Evolutionary conservation across 345 rosid species (phyloP), one percentile per base, ranked within the genome.

Genomic region (Dipteronia dyeriana): DNA sequence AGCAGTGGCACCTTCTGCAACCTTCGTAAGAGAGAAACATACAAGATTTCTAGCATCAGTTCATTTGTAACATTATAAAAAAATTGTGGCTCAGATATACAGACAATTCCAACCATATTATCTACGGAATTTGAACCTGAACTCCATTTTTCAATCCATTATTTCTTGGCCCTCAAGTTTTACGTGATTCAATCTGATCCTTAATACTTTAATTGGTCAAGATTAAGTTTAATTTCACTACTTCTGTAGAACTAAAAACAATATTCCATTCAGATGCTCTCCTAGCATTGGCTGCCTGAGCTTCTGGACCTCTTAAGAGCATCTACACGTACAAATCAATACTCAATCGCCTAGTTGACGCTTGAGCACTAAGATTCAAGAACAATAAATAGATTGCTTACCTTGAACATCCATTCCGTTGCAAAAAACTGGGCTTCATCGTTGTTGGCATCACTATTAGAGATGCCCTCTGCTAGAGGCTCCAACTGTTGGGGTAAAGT

Each of bases 331-430:
- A 34, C 38, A 4, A 34, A 34, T 34, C 4, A 1, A 34, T 5
- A 34, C 38, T 34, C 38, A 34, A 34, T 34, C 38, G 1, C 38
- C 38, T 4, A 4, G 6, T 3, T 4, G 38, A 34, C 38, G 0
- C 4, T 34, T 34, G 38, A 34, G 38, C 38, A 34, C 38, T 34
- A 5, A 34, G 38, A 34, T 34, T 34, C 38, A 34, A 34, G 38
- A 34, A 34, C 38, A 34, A 34, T 34, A 4, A 4, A 34, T 34
- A 34, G 38, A 34, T 70, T 49, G 65, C 68, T 82, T 86, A 95
- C 99, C 94, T 94, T 96, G 87, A 96, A 94, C 98, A 96, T 96
- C 99, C 99, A 96, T 84, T 96, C 99, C 9, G 99, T 89, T 73
- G 99, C 97, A 68, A 92, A 94, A 81, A 92, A 89, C 75, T 94